Base-by-base conservation (phyloP, 225 moss, liverwort and hornwort genomes). In the Takakia lepidozioides region DNA sequence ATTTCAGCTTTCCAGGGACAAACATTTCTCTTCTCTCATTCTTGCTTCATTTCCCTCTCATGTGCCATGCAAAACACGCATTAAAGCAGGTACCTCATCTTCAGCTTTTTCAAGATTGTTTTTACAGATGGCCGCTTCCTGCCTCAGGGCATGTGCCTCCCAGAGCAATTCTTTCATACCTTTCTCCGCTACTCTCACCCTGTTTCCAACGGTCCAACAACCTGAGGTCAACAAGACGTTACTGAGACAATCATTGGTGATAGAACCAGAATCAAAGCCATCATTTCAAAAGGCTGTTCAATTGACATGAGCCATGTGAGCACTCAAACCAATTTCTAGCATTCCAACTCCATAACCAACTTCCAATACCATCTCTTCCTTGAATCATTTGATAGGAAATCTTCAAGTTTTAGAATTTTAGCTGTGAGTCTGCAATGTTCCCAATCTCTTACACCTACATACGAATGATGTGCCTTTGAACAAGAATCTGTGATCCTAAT, bases 121-220 rank as follows among this genome's bases (percentile, higher is more conserved):
- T 67, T 66, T 93, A 47, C 73, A 88, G 7, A 76, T 43, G 45
- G 70, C 70, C 29, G 80, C 67, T 66, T 84, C 92, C 59, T 76
- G 71, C 60, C 77, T 79, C 65, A 80, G 57, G 41, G 66, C 58
- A 45, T 80, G 69, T 36, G 80, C 65, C 64, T 93, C 93, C 58
- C 66, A 59, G 2, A 92, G 68, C 76, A 92, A 54, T 19, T 82
- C 65, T 69, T 78, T 85, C 63, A 85, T 76, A 46, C 85, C 78
- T 69, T 69, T 73, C 66, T 93, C 83, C 34, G 83, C 75, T 53
- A 78, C 58, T 65, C 78, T 81, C 62, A 71, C 71, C 83, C 88
- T 93, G 84, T 63, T 68, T 56, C 68, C 67, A 66, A 64, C 66
- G 66, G 70, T 76, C 71, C 63, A 76, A 76, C 76, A 70, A 76